Conservation (phyloP, 306 rosid genomes). For the Quercus suber region DNA sequence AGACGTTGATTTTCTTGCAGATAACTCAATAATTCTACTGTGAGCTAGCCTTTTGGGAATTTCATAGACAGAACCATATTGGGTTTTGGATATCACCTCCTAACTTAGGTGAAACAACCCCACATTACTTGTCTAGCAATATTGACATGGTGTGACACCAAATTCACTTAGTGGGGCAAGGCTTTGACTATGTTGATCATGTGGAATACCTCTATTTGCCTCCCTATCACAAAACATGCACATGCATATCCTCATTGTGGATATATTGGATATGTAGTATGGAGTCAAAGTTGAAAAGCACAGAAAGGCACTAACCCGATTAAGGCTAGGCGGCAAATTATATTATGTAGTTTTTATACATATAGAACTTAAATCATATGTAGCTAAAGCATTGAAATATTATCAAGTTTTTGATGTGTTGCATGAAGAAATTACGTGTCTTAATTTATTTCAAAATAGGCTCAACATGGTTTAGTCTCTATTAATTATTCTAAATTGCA, state of each 20-base stretch:
- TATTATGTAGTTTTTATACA: too few species aligned
- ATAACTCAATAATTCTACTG: not conserved
- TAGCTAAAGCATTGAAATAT: too few species aligned
- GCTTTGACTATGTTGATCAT: not conserved
- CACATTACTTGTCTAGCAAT: not conserved
- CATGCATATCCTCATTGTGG: not conserved
- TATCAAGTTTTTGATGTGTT: too few species aligned
- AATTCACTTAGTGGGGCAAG: not conserved
- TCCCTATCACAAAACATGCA: not conserved
- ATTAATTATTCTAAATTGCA: not conserved
- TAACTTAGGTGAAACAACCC: not conserved
- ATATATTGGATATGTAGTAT: not conserved
- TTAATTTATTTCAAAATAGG: too few species aligned
- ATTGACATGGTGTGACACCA: not conserved
- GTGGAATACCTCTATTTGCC: constrained; percentile 4
- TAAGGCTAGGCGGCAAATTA: too few species aligned
- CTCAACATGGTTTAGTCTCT: not conserved
- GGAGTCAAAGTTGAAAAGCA: not conserved
- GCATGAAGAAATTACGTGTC: too few species aligned
- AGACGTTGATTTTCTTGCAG: not conserved
- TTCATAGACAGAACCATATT: not conserved
- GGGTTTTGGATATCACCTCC: not conserved
- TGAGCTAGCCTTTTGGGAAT: not conserved
- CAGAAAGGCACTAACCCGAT: too few species aligned
- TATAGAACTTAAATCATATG: too few species aligned